Evolutionary conservation across 1,139 yeast species (phyloP).

Genomic region (Hemisphaericaspora subhashii): DNA sequence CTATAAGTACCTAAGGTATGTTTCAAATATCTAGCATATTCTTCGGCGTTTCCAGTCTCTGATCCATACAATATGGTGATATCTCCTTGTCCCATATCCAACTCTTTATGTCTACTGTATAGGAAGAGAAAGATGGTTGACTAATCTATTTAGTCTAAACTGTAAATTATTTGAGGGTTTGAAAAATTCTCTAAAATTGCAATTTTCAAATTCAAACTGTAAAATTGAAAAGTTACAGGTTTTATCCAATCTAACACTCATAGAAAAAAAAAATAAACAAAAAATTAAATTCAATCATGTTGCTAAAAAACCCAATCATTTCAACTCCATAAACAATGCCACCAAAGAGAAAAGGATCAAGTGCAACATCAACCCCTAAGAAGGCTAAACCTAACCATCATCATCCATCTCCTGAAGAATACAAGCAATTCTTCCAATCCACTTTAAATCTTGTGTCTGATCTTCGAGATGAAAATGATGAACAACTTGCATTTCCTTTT

Average conservation of each 20-base stretch:
- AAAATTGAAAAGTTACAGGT: neutral
- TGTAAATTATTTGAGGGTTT: neutral
- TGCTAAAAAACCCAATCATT: no score
- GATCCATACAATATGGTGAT: slow-evolving; percentile 81
- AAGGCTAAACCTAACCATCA: slow-evolving; percentile 17
- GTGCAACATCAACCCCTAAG: slow-evolving; percentile 11
- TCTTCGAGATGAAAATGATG: slow-evolving; percentile 33
- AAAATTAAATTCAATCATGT: no score
- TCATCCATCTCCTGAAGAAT: slow-evolving; percentile 23
- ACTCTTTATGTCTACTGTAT: neutral
- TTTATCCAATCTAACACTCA: neutral
- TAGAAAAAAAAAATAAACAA: slow-evolving; percentile 8
- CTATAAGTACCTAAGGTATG: slow-evolving; percentile 56
- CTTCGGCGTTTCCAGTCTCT: slow-evolving; percentile 91
- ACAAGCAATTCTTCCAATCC: slow-evolving; percentile 26
- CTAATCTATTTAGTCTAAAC: slow-evolving; percentile 3
- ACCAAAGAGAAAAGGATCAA: slow-evolving; percentile 27
- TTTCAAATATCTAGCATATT: slow-evolving; percentile 69
- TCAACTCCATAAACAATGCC: slow-evolving; percentile 18
- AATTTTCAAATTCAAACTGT: neutral
- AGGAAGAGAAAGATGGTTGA: neutral
- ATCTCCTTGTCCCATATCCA: slow-evolving; percentile 14
- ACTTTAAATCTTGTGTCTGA: slow-evolving; percentile 26
- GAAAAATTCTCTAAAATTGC: neutral
- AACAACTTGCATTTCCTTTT: slow-evolving; percentile 52